A percentile compares a stretch with the other conserved stretches of the same genome.
These are phyloP conservation scores for Penicillium hordei DNA, from an alignment of 2,329 filamentous ascomycete species.

Conservation along the genomic window DNA sequence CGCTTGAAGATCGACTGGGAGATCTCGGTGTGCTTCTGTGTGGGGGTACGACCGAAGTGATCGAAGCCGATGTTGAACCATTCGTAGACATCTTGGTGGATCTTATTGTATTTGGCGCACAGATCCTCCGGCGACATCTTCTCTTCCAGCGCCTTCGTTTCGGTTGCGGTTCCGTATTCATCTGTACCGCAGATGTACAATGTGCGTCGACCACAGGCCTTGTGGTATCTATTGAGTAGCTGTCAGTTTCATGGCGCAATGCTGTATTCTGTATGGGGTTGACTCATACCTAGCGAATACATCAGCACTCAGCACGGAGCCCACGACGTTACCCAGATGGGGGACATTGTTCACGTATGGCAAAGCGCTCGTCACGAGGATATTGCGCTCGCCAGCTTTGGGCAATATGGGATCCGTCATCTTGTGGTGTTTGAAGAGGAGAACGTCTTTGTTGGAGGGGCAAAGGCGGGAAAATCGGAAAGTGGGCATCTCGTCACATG, in stretches of 20 bases:
- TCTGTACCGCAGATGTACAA: constrained; percentile 86
- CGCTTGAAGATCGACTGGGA: constrained; percentile 87
- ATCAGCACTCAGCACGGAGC: constrained; percentile 83
- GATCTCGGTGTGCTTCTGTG: constrained; percentile 83
- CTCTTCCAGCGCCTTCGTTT: constrained; percentile 91
- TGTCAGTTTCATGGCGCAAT: constrained; percentile 17
- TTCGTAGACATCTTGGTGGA: constrained; percentile 88
- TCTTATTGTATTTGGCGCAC: constrained; percentile 87
- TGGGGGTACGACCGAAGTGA: constrained; percentile 91
- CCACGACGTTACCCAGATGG: constrained; percentile 86
- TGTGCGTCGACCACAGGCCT: constrained; percentile 74
- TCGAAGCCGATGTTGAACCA: constrained; percentile 97
- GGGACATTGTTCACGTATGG: constrained; percentile 80
- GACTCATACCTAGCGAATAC: constrained; percentile 62
- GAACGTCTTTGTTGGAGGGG: constrained; percentile 27
- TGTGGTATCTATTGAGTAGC: constrained; percentile 63
- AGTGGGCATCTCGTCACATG: constrained; percentile 28
- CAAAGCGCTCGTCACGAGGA: constrained; percentile 87
- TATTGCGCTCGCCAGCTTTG: constrained; percentile 74
- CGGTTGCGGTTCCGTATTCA: constrained; percentile 93
- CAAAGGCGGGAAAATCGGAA: constrained; percentile 70
- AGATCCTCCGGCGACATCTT: constrained; percentile 77
- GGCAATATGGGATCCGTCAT: constrained; percentile 56
- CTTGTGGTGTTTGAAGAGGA: constrained; percentile 22
- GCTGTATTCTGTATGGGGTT: constrained; percentile 40